Evolutionary conservation across 208 protist genomes (phyloP).

Genomic region (Trypanosoma avium): DNA sequence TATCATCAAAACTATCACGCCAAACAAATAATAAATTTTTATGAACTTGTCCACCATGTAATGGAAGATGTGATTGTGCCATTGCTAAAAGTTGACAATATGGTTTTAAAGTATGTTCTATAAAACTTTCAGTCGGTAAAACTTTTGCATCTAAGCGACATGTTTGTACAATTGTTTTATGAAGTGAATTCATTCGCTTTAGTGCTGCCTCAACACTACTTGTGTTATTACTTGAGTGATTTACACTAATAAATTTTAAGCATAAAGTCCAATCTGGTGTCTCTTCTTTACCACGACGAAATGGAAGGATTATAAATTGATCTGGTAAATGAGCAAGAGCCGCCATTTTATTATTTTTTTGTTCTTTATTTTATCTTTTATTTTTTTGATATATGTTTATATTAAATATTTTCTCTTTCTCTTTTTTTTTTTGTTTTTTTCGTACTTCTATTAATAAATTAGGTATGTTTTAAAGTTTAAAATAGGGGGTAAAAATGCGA

Average conservation of each 20-base stretch:
- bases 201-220: constrained; percentile 54
- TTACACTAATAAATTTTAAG: constrained; percentile 55
- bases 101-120: constrained; percentile 57
- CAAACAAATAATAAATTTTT: constrained; percentile 62
- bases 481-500: not conserved
- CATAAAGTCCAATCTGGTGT: constrained; percentile 66
- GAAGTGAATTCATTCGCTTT: constrained; percentile 62
- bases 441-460: not conserved
- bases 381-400: not conserved
- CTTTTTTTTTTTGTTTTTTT: constrained; percentile 11
- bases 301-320: constrained; percentile 67
- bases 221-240: constrained; percentile 71
- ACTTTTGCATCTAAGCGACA: constrained; percentile 52
- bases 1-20: constrained; percentile 72
- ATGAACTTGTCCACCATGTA: constrained; percentile 53
- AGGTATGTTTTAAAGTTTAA: constrained; percentile 13
- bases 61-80: constrained; percentile 75
- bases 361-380: not conserved
- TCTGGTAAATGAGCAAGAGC: constrained; percentile 52
- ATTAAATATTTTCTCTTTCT: constrained; percentile 6
- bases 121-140: constrained; percentile 58
- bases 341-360: constrained; percentile 19
- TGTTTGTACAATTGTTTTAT: constrained; percentile 66
- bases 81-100: constrained; percentile 76
- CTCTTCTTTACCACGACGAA: constrained; percentile 66